Base-by-base conservation (phyloP, 2,329 filamentous ascomycete species). In the Chrysoporthe puriensis region DNA sequence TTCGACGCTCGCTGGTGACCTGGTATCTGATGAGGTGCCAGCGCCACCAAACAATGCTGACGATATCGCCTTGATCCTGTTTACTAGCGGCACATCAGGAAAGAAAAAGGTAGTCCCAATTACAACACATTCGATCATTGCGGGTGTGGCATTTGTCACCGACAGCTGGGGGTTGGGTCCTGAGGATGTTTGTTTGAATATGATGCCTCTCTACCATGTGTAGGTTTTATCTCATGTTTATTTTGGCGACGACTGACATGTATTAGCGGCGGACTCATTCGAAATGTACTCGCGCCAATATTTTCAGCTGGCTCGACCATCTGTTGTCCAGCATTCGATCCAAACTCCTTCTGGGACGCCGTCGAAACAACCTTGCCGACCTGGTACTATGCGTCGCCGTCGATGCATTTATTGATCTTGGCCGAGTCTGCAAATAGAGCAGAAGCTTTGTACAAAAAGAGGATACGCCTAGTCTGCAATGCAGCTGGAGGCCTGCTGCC, bases 371-470 rank as follows among this genome's bases (percentile, higher is more conserved):
- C 94, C 81, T 84, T 88, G 71, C 93, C 93, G 36, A 97, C 93
- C 77, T 97, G 93, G 93, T 97, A 96, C 80, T 96, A 93, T 0
- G 93, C 93, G 0, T 93, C 96, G n/a, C 93, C 93, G 1, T 96
- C 93, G 0, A 96, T 97, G 76, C 93, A 96, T 78, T 93, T 96
- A 76, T 95, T 97, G 74, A 84, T 97, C 4, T 87, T 97, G 68
- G 92, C 91, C 80, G 89, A 86, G 72, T 88, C 91, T 7, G 77
- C 86, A 3, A 93, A 92, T 4, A 85, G 77, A 66, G 90, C 90
- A 1, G 40, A 56, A 18, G 62, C 68, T 18, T 83, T 89, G 66
- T 92, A 92, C 2, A 77, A 84, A 18, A 96, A 46, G 59, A 62
- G 43, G 21, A 68, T 97, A 74, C 88, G 93, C 72, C 96, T 96